These are phyloP conservation scores for Moringa oleifera DNA, from an alignment of 345 rosid species.

Conservation along the genomic window DNA sequence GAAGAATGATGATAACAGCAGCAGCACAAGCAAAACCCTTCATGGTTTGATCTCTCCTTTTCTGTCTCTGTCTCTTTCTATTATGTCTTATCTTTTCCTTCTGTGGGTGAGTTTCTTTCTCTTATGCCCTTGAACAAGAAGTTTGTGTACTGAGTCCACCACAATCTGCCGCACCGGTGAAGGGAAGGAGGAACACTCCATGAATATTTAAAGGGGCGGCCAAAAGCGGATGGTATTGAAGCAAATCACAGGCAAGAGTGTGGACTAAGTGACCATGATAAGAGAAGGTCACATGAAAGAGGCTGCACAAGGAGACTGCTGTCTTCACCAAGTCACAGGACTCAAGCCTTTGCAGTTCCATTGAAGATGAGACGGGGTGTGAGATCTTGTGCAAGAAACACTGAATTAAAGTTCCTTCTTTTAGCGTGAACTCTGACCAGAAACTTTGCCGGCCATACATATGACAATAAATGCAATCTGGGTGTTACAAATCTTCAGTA, in stretches of 20 bases:
- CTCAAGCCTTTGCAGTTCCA: background rate
- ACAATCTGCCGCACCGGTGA: background rate
- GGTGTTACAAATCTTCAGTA: too few relatives aligned
- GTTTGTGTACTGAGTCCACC: background rate
- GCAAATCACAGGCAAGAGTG: slow-evolving; percentile 61
- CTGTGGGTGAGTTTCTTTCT: background rate
- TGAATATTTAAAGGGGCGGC: slow-evolving; percentile 20
- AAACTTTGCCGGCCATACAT: background rate
- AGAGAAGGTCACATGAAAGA: slow-evolving; percentile 62
- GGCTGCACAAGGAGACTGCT: background rate
- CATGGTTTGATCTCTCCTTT: slow-evolving; percentile 22
- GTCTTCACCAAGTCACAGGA: background rate
- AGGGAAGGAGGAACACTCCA: background rate
- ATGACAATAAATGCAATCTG: background rate
- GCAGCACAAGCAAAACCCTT: slow-evolving; percentile 27
- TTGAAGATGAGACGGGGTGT: background rate
- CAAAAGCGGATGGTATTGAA: slow-evolving; percentile 41
- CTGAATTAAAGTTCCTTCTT: background rate
- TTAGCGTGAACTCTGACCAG: background rate
- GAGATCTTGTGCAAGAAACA: too few relatives aligned
- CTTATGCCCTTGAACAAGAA: background rate
- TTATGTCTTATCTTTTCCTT: background rate
- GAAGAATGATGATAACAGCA: slow-evolving; percentile 23
- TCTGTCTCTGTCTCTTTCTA: background rate
- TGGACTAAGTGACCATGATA: slow-evolving; percentile 3